These are phyloP conservation scores for Myriangium duriaei DNA, from an alignment of 2,329 filamentous ascomycete species.

Conservation along the genomic window DNA sequence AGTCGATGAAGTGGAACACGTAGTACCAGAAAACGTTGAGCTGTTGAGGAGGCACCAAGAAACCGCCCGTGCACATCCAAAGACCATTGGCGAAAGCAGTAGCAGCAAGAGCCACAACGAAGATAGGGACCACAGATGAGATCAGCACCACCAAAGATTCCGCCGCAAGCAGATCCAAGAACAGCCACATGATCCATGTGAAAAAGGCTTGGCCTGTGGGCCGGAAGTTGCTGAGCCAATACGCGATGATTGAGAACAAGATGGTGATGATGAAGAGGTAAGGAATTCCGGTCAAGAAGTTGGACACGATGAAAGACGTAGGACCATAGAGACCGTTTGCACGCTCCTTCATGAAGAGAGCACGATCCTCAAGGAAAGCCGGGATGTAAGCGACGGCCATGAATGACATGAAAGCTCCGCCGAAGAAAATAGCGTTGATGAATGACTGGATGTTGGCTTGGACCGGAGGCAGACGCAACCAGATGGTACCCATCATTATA, in stretches of 20 bases:
- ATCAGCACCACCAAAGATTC: conserved; percentile 73
- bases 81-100: conserved; percentile 78
- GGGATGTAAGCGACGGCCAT: conserved; percentile 67
- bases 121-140: conserved; percentile 59
- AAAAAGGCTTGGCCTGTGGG: conserved; percentile 56
- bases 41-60: conserved; percentile 59
- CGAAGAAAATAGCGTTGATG: conserved; percentile 61
- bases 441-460: conserved; percentile 69
- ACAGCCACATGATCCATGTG: conserved; percentile 71
- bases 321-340: conserved; percentile 72
- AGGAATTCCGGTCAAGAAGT: conserved; percentile 71
- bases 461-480: conserved; percentile 55
- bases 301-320: conserved; percentile 58
- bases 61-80: conserved; percentile 80
- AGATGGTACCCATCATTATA: conserved; percentile 81
- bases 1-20: conserved; percentile 80
- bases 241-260: conserved; percentile 62
- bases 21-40: conserved; percentile 80
- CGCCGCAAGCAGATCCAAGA: conserved; percentile 69
- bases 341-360: conserved; percentile 62
- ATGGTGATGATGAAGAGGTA: conserved; percentile 65
- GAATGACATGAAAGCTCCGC: conserved; percentile 41
- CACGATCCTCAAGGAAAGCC: conserved; percentile 65
- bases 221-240: conserved; percentile 70
- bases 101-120: conserved; percentile 66